These are phyloP conservation scores for Athelia sp. DNA, from an alignment of 1,284 basidiomycete genomes.

Conservation along the genomic window DNA sequence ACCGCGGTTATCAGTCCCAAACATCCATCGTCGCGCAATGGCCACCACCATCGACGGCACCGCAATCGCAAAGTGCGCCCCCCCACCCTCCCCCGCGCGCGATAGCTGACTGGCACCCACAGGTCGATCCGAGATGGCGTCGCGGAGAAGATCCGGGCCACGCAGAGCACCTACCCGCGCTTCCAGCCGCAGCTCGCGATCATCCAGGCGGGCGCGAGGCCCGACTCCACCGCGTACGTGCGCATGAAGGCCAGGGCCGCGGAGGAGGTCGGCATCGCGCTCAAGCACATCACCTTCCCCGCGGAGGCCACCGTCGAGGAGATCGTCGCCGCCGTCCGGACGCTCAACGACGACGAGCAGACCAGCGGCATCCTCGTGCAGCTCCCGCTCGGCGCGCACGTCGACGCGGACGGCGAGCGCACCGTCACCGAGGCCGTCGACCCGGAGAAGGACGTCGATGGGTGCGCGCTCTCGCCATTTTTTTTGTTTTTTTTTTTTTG, in stretches of 20 bases:
- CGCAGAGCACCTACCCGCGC: constrained; percentile 65
- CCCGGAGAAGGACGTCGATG: constrained; percentile 96
- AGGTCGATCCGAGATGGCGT: constrained; percentile 76
- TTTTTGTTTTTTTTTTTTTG: constrained; percentile 7
- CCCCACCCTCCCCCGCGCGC: constrained; percentile 7
- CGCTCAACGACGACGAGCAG: constrained; percentile 80
- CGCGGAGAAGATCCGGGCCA: constrained; percentile 55
- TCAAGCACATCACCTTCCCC: constrained; percentile 77
- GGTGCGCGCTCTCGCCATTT: constrained; percentile 41
- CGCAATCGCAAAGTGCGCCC: constrained; percentile 77
- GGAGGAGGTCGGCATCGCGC: constrained; percentile 89
- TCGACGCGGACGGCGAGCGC: constrained; percentile 83
- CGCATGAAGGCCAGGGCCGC: constrained; percentile 98
- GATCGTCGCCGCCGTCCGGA: constrained; percentile 74
- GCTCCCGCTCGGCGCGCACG: constrained; percentile 89
- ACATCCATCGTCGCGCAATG: constrained; percentile 47
- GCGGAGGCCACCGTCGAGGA: constrained; percentile 72
- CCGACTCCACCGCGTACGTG: constrained; percentile 91
- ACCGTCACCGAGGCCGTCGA: constrained; percentile 92
- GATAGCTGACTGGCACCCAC: constrained; percentile 9
- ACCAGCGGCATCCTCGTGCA: constrained; percentile 95
- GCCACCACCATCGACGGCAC: constrained; percentile 80
- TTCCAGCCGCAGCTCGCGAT: constrained; percentile 91
- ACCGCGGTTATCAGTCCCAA: too few species aligned
- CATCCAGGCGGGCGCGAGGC: constrained; percentile 89